phyloP scores from a whole-genome alignment of 306 rosid species.

The Purshia tridentata region DNA sequence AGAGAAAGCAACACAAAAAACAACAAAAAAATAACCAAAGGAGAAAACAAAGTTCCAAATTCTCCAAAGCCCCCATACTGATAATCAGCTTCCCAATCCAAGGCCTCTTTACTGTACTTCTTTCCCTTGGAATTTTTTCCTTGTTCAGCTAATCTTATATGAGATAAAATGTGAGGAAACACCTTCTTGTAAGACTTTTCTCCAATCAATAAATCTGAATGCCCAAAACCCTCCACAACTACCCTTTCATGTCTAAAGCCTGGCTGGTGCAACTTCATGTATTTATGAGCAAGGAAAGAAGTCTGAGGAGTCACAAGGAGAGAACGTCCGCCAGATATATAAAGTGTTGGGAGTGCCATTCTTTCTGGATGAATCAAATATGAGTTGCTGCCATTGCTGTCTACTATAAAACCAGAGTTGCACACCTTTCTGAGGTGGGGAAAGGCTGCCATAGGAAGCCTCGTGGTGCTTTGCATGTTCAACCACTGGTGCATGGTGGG shows the following conservation, averaged over 20 bases:
- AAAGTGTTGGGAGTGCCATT: constrained; percentile 35
- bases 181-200: constrained; percentile 31
- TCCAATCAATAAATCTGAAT: constrained; percentile 39
- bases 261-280: constrained; percentile 42
- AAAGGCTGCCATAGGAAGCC: constrained; percentile 36
- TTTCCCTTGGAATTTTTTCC: constrained; percentile 3
- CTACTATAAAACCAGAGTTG: constrained; percentile 30
- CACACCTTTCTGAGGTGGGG: constrained; percentile 35
- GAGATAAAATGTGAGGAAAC: constrained; percentile 32
- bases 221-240: constrained; percentile 39
- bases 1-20: neutral
- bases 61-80: constrained; percentile 21
- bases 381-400: constrained; percentile 23
- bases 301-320: constrained; percentile 33
- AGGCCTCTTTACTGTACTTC: constrained; percentile 18
- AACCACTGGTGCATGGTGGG: constrained; percentile 35
- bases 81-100: constrained; percentile 33
- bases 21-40: constrained; percentile 16
- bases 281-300: constrained; percentile 35
- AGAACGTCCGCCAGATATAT: constrained; percentile 28
- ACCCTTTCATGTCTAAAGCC: constrained; percentile 30
- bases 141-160: constrained; percentile 19
- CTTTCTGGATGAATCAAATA: constrained; percentile 36
- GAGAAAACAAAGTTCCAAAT: constrained; percentile 31
- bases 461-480: constrained; percentile 25